These are phyloP conservation scores for Diddensiella santjacobensis DNA, from an alignment of 805 yeast genomes.

Conservation along the genomic window DNA sequence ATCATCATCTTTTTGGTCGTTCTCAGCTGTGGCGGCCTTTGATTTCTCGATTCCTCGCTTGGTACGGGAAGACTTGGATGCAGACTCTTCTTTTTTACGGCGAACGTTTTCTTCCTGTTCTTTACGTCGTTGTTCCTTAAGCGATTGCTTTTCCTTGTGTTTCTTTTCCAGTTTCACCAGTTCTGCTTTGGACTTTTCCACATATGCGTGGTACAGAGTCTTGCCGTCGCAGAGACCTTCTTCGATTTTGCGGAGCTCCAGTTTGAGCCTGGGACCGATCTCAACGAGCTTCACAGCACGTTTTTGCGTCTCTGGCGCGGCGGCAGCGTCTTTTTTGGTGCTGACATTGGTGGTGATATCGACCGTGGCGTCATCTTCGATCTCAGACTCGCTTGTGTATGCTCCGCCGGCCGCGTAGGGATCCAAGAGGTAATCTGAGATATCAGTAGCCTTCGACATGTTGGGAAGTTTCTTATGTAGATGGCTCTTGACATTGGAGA, in stretches of 20 bases:
- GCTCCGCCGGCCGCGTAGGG: constrained; percentile 70
- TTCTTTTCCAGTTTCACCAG: constrained; percentile 56
- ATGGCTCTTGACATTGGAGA: constrained; percentile 59
- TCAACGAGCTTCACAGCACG: constrained; percentile 90
- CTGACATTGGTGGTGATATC: constrained; percentile 21
- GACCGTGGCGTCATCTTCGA: constrained; percentile 46
- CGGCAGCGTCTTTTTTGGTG: constrained; percentile 23
- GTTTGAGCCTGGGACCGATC: constrained; percentile 82
- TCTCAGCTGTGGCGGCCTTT: constrained; percentile 1
- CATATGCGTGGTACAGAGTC: constrained; percentile 73
- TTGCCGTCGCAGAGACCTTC: constrained; percentile 89
- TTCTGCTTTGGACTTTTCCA: constrained; percentile 63
- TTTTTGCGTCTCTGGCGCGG: constrained; percentile 41
- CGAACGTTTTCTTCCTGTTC: constrained; percentile 77
- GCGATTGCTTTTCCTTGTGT: constrained; percentile 57
- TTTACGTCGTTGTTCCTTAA: constrained; percentile 68
- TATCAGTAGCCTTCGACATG: constrained; percentile 62
- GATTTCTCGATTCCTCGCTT: constrained; percentile 46
- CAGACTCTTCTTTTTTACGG: constrained; percentile 65
- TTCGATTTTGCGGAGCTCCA: constrained; percentile 79
- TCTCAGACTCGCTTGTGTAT: constrained; percentile 86
- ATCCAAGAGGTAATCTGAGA: constrained; percentile 78
- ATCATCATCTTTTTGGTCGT: constrained; percentile 14
- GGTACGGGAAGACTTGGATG: constrained; percentile 68
- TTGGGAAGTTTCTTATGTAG: constrained; percentile 67